phyloP scores from a whole-genome alignment of 495 filamentous ascomycete genomes.

The Evansstolkia leycettana region DNA sequence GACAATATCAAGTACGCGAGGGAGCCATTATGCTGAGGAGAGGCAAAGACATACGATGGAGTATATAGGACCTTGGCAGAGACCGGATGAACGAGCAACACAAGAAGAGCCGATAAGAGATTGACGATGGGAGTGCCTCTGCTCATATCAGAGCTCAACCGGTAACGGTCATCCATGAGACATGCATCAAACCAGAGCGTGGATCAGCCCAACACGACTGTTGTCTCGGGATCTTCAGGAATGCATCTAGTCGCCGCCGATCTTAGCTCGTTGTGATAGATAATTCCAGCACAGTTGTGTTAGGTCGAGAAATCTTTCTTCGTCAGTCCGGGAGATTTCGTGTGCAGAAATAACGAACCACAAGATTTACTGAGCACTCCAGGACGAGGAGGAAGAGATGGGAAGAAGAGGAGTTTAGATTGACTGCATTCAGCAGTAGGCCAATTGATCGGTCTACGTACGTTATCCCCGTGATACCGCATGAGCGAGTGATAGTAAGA shows the following conservation, averaged over 20 bases:
- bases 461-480: no score
- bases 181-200: slow-evolving; percentile 3
- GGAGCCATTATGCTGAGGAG: slow-evolving; percentile 34
- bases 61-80: slow-evolving; percentile 53
- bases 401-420: no score
- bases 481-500: no score
- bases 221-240: slow-evolving; percentile 4
- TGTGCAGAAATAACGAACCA: no score
- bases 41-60: slow-evolving; percentile 54
- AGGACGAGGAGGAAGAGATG: no score
- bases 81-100: slow-evolving; percentile 8
- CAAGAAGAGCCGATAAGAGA: slow-evolving; percentile 9
- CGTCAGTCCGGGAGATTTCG: no score
- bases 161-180: slow-evolving; percentile 11
- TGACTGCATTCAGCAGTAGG: no score
- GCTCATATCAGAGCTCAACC: neutral
- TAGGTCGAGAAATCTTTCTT: no score
- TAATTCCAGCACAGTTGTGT: no score
- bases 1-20: slow-evolving; percentile 50
- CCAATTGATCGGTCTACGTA: no score
- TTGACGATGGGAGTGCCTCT: neutral
- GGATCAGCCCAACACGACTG: slow-evolving; percentile 3
- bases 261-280: slow-evolving; percentile 3
- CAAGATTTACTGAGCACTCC: no score
- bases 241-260: slow-evolving; percentile 9